Percentiles rank a stretch among this genome's conserved stretches.
Evolutionary conservation across 2,329 filamentous ascomycete genomes (phyloP).

Genomic region (Ceratocystis alfenasii): DNA sequence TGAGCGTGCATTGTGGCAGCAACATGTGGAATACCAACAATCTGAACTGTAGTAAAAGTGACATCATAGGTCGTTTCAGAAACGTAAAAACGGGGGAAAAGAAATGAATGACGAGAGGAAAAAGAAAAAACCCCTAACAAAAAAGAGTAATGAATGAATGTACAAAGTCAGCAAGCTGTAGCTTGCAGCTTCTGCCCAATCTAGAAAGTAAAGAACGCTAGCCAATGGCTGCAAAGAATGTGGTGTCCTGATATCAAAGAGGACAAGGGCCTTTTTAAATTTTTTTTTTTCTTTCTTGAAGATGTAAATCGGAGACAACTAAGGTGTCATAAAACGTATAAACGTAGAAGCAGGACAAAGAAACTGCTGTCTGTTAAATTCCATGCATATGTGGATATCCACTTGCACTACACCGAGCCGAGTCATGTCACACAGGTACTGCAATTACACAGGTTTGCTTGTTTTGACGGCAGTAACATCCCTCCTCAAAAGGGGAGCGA

Average conservation of each 20-base stretch:
- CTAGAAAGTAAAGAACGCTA: background rate
- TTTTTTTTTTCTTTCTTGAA: background rate
- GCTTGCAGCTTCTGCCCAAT: too few species aligned
- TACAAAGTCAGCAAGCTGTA: background rate
- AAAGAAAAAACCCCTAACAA: background rate
- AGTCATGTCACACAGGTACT: conserved; percentile 3
- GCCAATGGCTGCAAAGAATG: background rate
- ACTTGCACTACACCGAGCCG: conserved; percentile 3
- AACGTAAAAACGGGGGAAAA: background rate
- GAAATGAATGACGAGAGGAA: background rate
- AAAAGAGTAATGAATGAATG: too few species aligned
- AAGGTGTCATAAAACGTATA: background rate
- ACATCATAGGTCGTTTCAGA: background rate
- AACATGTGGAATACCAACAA: background rate
- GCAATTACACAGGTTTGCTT: conserved; percentile 12
- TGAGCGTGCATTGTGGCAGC: too few species aligned
- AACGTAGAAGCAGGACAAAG: background rate
- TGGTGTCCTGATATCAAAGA: conserved; percentile 4
- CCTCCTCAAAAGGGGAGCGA: background rate
- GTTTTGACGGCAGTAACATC: background rate
- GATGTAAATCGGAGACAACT: background rate
- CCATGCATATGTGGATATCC: background rate
- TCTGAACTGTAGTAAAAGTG: background rate
- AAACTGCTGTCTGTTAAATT: background rate
- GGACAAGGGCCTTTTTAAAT: background rate